Base-by-base conservation (phyloP, 192 early-diverging fungal species). In the Podila horticola region DNA sequence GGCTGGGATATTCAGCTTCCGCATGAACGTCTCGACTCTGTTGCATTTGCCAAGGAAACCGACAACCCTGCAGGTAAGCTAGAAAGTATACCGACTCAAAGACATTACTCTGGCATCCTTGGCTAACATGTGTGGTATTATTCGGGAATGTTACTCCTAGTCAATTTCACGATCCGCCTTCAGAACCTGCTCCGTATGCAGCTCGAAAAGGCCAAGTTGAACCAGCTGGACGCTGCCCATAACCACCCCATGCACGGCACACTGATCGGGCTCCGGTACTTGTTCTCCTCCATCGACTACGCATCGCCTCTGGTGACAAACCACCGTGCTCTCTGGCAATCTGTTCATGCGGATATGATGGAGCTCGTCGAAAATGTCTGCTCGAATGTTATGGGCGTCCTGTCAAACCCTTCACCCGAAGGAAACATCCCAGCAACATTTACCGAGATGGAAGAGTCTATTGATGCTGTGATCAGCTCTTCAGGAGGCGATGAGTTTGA, bases 341-440 rank as follows among this genome's bases (percentile, higher is more conserved):
- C 64, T 7, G 84, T 89, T 64, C 85, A 92, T 12, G 58, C 57
- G 7, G 84, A 84, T 6, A 74, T 86, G 55, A 74, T 89, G 22
- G 57, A 61, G 17, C 71, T 91, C 31, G 89, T 91, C 10, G 83
- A 90, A 38, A 79, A 70, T 5, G 86, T 90, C 11, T 90, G 88
- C 64, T 77, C 85, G 29, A 84, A 90, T 0, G 92, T 94, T 8
- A 85, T 93, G 77, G 87, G 86, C 9, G 89, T 96, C 5, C 84
- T 95, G 51, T 92, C 94, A 0, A 91, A 91, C 70, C 87, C 93
- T 12, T 94, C 95, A 15, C 94, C 95, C 9, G 97, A 98, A 75
- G 97, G 97, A 36, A 96, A 97, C 65, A 75, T 97, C 6, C 97
- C 96, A 7, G 89, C 91, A 10, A 91, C 92, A 7, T 91, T 93